Percentiles rank a stretch among this genome's conserved stretches.
These are phyloP conservation scores for Mycogone perniciosa DNA, from an alignment of 2,329 filamentous ascomycete species.

Conservation along the genomic window DNA sequence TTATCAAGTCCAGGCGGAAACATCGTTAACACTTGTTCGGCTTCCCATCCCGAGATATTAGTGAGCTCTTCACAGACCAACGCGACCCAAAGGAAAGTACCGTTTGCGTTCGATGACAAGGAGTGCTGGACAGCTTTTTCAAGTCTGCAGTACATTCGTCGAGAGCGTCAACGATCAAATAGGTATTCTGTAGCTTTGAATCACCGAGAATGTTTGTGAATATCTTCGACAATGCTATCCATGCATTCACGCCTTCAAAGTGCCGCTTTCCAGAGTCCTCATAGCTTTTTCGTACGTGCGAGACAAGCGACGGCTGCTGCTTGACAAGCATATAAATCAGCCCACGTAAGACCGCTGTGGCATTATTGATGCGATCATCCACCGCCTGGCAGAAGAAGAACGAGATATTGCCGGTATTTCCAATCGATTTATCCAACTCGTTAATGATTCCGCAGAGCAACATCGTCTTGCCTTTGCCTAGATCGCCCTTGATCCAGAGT, in stretches of 20 bases:
- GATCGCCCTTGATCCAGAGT: slow-evolving; percentile 31
- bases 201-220: slow-evolving; percentile 36
- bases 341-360: slow-evolving; percentile 34
- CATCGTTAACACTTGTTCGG: too few species aligned
- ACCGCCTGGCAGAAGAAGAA: slow-evolving; percentile 39
- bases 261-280: slow-evolving; percentile 25
- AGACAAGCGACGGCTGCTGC: slow-evolving; percentile 26
- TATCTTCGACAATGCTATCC: slow-evolving; percentile 29
- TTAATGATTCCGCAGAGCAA: slow-evolving; percentile 25
- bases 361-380: slow-evolving; percentile 31
- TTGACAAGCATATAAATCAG: slow-evolving; percentile 35
- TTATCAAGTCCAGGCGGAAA: too few species aligned
- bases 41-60: too few species aligned
- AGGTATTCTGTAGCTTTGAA: slow-evolving; percentile 18
- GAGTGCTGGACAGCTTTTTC: slow-evolving; percentile 7
- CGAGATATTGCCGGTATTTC: slow-evolving; percentile 8
- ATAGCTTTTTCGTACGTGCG: slow-evolving; percentile 29
- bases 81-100: slow-evolving; percentile 26
- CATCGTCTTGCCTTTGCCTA: slow-evolving; percentile 34
- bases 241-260: slow-evolving; percentile 36
- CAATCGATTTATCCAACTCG: slow-evolving; percentile 10
- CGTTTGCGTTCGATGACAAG: slow-evolving; percentile 26
- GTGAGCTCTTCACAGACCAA: slow-evolving; percentile 12
- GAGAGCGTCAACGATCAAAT: slow-evolving; percentile 40
- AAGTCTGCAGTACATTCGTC: slow-evolving; percentile 33